Conservation (phyloP, 2,329 filamentous ascomycete species). For the Paracamarosporium sp. region DNA sequence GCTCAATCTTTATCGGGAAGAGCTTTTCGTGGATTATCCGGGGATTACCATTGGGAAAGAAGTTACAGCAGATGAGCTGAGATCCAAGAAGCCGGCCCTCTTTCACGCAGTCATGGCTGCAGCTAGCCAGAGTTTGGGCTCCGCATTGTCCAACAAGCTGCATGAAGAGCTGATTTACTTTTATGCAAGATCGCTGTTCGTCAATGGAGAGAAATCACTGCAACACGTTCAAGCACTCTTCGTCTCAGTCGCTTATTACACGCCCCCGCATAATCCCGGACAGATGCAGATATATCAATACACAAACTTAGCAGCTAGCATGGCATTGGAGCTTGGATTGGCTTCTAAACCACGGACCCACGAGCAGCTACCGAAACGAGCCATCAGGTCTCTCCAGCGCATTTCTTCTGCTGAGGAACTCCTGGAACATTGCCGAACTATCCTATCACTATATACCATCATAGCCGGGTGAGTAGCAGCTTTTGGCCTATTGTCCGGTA, state of each 20-base stretch:
- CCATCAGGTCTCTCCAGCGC: constrained; percentile 37
- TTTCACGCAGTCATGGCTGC: constrained; percentile 47
- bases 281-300: constrained; percentile 45
- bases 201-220: constrained; percentile 46
- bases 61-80: constrained; percentile 38
- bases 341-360: constrained; percentile 46
- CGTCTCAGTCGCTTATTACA: constrained; percentile 42
- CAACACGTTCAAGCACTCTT: constrained; percentile 44
- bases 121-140: constrained; percentile 40
- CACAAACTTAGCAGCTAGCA: constrained; percentile 43
- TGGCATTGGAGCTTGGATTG: constrained; percentile 45
- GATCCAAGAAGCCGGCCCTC: constrained; percentile 39
- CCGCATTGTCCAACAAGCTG: constrained; percentile 36
- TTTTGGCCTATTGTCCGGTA: neutral
- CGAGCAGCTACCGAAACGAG: constrained; percentile 44
- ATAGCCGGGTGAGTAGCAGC: constrained; percentile 31
- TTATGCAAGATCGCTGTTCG: constrained; percentile 41
- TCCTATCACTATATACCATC: constrained; percentile 38
- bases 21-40: constrained; percentile 37
- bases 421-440: constrained; percentile 43
- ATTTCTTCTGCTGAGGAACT: constrained; percentile 44
- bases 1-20: constrained; percentile 37
- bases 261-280: constrained; percentile 38
- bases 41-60: constrained; percentile 36
- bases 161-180: constrained; percentile 43